Evolutionary conservation across 2,329 filamentous ascomycete species (phyloP), one percentile per base, ranked within the genome.

Genomic region (Gyromitra esculenta): DNA sequence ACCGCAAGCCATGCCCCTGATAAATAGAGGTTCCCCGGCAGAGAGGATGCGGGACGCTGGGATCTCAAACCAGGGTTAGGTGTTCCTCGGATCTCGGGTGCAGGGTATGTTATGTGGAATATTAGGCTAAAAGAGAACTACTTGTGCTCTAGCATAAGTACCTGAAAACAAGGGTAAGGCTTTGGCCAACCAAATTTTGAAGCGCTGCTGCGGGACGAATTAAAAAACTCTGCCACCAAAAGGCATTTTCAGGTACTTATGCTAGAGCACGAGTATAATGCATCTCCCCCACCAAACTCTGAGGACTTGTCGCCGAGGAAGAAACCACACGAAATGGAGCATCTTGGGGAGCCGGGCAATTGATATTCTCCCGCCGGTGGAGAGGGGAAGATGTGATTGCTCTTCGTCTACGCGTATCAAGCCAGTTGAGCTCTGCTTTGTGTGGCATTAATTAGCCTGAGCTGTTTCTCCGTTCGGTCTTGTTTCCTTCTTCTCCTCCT

Each of bases 101-200:
- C 25, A 31, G 25, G 25, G 9, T 21, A n/a, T 11, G 25, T 2
- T 39, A 13, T 54, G 5, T 15, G 31, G 15, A 45, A 13, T 7
- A 35, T 71, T 45, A 71, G 68, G 37, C 59, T 71, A 63, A 71
- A 71, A 37, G 21, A 41, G 25, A 62, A 31, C 56, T 62, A n/a
- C n/a, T n/a, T n/a, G n/a, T n/a, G n/a, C n/a, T n/a, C n/a, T n/a
- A n/a, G n/a, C n/a, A n/a, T n/a, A n/a, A n/a, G n/a, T n/a, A n/a
- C n/a, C n/a, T n/a, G n/a, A n/a, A n/a, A n/a, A n/a, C n/a, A n/a
- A n/a, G n/a, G n/a, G n/a, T n/a, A n/a, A n/a, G n/a, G n/a, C n/a
- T n/a, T n/a, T n/a, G n/a, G n/a, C n/a, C n/a, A n/a, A n/a, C n/a
- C n/a, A n/a, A n/a, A n/a, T n/a, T n/a, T n/a, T n/a, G n/a, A n/a